Evolutionary conservation across 495 filamentous ascomycete species (phyloP).

Genomic region (Xylaria palmicola): DNA sequence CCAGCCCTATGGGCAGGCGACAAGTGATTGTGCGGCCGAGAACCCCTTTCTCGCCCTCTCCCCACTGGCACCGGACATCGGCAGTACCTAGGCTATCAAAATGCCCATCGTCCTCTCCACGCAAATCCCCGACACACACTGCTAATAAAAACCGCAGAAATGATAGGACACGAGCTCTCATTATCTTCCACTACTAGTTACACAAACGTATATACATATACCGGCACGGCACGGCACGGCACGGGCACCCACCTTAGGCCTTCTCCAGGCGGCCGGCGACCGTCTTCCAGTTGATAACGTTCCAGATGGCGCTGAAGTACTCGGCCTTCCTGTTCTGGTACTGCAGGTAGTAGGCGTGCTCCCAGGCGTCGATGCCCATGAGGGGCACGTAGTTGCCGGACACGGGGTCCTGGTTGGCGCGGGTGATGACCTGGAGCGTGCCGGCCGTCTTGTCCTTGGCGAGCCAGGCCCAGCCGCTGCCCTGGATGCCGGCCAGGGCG

Average conservation of each 20-base stretch:
- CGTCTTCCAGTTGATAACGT: conserved; percentile 89
- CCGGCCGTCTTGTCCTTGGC: conserved; percentile 89
- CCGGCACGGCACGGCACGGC: neutral
- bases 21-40: neutral
- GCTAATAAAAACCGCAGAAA: neutral
- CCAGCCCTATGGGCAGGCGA: no score
- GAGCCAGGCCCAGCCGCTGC: conserved; percentile 94
- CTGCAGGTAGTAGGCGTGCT: conserved; percentile 71
- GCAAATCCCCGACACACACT: no score
- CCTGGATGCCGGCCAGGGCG: conserved; percentile 85
- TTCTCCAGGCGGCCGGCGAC: conserved; percentile 77
- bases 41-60: neutral
- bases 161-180: neutral
- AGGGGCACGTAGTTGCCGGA: conserved; percentile 73
- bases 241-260: conserved; percentile 20
- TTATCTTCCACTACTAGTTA: neutral
- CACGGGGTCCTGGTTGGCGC: conserved; percentile 82
- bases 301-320: conserved; percentile 79
- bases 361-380: conserved; percentile 89
- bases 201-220: neutral
- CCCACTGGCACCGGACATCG: neutral
- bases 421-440: conserved; percentile 72
- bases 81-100: neutral
- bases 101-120: no score
- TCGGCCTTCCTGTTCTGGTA: conserved; percentile 84